Base-by-base conservation (phyloP, 345 rosid genomes). In the Lumnitzera racemosa region DNA sequence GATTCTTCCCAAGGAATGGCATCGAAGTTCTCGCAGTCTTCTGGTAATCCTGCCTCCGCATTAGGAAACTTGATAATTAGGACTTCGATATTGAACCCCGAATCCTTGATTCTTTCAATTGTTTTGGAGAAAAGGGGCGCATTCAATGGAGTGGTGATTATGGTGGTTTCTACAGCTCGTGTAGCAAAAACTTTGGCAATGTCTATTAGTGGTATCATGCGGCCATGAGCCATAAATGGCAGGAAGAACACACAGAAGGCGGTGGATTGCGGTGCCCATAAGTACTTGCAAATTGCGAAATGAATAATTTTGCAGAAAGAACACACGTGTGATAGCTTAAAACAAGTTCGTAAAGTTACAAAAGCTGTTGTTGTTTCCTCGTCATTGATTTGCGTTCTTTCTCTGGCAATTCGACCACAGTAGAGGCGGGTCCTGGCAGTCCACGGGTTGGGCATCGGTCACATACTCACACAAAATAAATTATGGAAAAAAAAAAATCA, bases 171-270 rank as follows among this genome's bases (percentile, higher is more conserved):
- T 17, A 76, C 61, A 4, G 82, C 81, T 49, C 72, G 63, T 10
- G 60, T 64, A 11, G 75, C 69, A 17, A 83, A 79, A 27, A 79
- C 61, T 74, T 77, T 84, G 51, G 84, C 84, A 72, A 79, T 81
- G 78, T 84, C 89, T 4, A 77, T 57, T 15, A 57, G 43, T 12
- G 89, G 89, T 15, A 84, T 84, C 67, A 73, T 71, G 70, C 81
- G 89, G 49, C 89, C 86, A 52, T 81, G 81, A 66, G 82, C 79
- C 83, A 78, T 55, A 67, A 59, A 71, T 11, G 85, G 88, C 60
- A 80, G 74, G 71, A 83, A 68, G 24, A 78, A 60, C 9, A 80
- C 15, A 48, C 64, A 76, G 17, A 83, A 27, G 31, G 1, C 31
- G 2, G 5, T 5, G 5, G 5, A 5, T 27, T 27, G 5, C 5